Conservation (phyloP, 2,329 filamentous ascomycete species). For the Trichoderma atrobrunneum region DNA sequence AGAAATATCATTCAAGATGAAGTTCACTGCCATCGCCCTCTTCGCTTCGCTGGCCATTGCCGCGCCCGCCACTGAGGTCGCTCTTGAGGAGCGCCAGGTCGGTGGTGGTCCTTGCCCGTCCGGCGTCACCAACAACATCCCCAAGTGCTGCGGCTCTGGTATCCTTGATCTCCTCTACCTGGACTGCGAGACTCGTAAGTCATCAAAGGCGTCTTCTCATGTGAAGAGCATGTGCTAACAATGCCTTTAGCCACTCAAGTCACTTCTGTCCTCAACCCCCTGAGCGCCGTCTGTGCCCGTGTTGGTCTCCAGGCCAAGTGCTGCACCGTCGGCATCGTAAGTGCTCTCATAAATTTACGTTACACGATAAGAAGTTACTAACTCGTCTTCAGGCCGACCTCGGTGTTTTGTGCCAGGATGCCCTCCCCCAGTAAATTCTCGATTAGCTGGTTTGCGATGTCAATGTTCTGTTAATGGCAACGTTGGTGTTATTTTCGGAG, state of each 20-base stretch:
- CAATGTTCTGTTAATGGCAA: background rate
- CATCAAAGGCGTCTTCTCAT: no score
- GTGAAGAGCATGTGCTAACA: background rate
- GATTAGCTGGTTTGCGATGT: background rate
- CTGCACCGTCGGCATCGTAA: constrained; percentile 1
- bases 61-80: constrained; percentile 12
- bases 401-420: constrained; percentile 6
- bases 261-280: background rate
- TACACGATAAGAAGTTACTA: background rate
- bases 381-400: background rate
- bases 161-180: constrained; percentile 19
- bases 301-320: constrained; percentile 2
- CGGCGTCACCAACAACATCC: constrained; percentile 19
- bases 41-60: constrained; percentile 21
- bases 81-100: background rate
- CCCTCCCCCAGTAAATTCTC: constrained; percentile 1
- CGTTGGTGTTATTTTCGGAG: background rate
- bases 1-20: constrained; percentile 22
- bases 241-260: background rate
- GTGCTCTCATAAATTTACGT: background rate
- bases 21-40: constrained; percentile 24
- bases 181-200: constrained; percentile 22
- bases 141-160: constrained; percentile 22
- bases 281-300: background rate
- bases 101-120: background rate